Evolutionary conservation across 2,329 filamentous ascomycete species (phyloP), one percentile per base, ranked within the genome.

Genomic region (Microdochium bolleyi): DNA sequence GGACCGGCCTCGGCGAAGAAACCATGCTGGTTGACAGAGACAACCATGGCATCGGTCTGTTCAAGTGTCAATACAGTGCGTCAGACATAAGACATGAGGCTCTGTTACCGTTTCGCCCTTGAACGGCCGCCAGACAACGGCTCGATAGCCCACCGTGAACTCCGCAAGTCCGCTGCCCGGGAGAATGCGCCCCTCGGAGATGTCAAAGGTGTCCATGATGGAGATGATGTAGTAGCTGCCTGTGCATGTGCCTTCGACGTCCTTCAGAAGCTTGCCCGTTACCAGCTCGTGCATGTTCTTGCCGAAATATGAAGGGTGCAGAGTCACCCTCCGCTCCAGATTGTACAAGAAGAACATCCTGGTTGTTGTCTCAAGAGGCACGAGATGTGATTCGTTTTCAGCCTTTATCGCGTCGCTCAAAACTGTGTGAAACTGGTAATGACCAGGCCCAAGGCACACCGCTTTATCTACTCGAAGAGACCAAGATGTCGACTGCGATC

Each of bases 301-400:
- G 54, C 92, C 92, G 68, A 99, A 97, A 75, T 95, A 99, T 13
- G 92, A 97, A 25, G 94, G 94, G 67, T 99, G 94, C 65, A 99
- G 82, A 61, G 90, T 92, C 64, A 97, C 92, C 66, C 89, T 87
- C 67, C 92, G 91, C 74, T 96, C 91, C 72, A 97, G 87, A 67
- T 96, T 92, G 73, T 96, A 90, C 59, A 99, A 88, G 77, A 99
- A 99, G 73, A 97, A 99, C 94, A 99, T 99, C 62, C 58, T 73
- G 71, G 58, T 4, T 44, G 37, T 22, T 30, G 27, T 30, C 11
- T 11, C 27, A 30, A 5, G 27, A 30, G 11, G 11, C 27, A 30
- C 27, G 27, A 30, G 11, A 5, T 11, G n/a, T n/a, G n/a, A n/a
- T n/a, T n/a, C n/a, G n/a, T n/a, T n/a, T n/a, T n/a, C n/a, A n/a